Conservation (phyloP, 805 yeast genomes). For the Saccharomycopsis sp. region DNA sequence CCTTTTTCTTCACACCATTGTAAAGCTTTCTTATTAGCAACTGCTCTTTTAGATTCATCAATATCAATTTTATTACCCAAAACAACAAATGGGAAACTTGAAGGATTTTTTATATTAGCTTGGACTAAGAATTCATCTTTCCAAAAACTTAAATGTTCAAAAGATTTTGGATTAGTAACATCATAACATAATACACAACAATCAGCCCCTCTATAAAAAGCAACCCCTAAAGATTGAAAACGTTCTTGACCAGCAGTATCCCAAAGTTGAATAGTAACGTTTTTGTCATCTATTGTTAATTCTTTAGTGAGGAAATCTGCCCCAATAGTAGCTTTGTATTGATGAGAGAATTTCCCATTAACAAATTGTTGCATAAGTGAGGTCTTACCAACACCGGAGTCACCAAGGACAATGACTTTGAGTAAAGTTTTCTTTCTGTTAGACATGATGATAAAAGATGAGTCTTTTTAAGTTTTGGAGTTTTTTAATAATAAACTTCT, state of each 20-base stretch:
- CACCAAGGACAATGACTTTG: conserved; percentile 89
- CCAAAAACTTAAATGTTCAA: conserved; percentile 85
- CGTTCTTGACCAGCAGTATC: conserved; percentile 99
- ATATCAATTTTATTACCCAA: conserved; percentile 93
- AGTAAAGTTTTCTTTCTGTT: conserved; percentile 62
- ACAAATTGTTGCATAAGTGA: conserved; percentile 96
- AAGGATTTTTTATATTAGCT: conserved; percentile 89
- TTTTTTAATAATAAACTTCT: too few relatives aligned
- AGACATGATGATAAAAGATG: too few relatives aligned
- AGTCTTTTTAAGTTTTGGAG: too few relatives aligned
- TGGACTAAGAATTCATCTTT: conserved; percentile 91
- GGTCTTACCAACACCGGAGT: conserved; percentile 96
- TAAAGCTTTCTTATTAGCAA: conserved; percentile 48
- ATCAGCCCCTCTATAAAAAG: conserved; percentile 95
- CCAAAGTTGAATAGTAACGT: conserved; percentile 69
- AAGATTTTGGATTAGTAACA: conserved; percentile 88
- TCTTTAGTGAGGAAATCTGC: conserved; percentile 95
- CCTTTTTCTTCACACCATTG: conserved; percentile 54
- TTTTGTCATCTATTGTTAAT: conserved; percentile 66
- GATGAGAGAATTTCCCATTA: conserved; percentile 87
- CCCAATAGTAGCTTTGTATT: conserved; percentile 96
- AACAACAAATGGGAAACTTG: conserved; percentile 89
- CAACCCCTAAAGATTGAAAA: conserved; percentile 93
- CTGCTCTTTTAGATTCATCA: conserved; percentile 79
- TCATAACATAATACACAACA: conserved; percentile 95